Conservation (phyloP, 768 basidiomycete genomes). For the Pisolithus microcarpus region DNA sequence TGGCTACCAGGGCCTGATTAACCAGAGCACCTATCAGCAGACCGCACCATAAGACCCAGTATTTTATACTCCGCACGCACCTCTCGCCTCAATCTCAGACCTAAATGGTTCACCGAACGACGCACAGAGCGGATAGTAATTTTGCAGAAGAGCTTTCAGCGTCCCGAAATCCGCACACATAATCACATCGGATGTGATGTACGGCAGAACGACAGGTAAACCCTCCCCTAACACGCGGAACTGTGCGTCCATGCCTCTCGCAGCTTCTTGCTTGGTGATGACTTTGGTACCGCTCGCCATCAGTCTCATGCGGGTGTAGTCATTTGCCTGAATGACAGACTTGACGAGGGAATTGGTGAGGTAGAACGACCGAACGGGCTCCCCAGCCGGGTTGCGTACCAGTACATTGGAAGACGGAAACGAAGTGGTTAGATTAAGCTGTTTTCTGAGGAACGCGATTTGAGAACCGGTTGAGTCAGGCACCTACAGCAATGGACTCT, state of each 20-base stretch:
- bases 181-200: slow-evolving; percentile 58
- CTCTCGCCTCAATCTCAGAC: slow-evolving; percentile 40
- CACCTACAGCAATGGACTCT: slow-evolving; percentile 21
- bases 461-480: background rate
- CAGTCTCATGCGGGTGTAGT: slow-evolving; percentile 77
- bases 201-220: slow-evolving; percentile 76
- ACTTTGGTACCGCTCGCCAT: slow-evolving; percentile 93
- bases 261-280: slow-evolving; percentile 82
- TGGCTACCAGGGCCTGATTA: slow-evolving; percentile 59
- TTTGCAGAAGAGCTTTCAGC: slow-evolving; percentile 60
- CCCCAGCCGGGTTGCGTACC: slow-evolving; percentile 76
- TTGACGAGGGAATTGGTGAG: slow-evolving; percentile 82
- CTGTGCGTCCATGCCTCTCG: slow-evolving; percentile 46
- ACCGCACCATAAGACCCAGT: background rate
- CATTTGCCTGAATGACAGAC: slow-evolving; percentile 70
- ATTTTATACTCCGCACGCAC: slow-evolving; percentile 32
- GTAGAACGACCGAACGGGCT: slow-evolving; percentile 75
- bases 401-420: slow-evolving; percentile 79
- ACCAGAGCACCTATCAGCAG: background rate
- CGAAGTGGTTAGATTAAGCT: slow-evolving; percentile 55
- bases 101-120: slow-evolving; percentile 58
- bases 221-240: slow-evolving; percentile 84
- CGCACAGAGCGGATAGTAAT: slow-evolving; percentile 74
- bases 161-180: slow-evolving; percentile 48
- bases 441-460: slow-evolving; percentile 40